Evolutionary conservation across 148 eudicot genomes (phyloP).

Genomic region (Rhododendron henanense): DNA sequence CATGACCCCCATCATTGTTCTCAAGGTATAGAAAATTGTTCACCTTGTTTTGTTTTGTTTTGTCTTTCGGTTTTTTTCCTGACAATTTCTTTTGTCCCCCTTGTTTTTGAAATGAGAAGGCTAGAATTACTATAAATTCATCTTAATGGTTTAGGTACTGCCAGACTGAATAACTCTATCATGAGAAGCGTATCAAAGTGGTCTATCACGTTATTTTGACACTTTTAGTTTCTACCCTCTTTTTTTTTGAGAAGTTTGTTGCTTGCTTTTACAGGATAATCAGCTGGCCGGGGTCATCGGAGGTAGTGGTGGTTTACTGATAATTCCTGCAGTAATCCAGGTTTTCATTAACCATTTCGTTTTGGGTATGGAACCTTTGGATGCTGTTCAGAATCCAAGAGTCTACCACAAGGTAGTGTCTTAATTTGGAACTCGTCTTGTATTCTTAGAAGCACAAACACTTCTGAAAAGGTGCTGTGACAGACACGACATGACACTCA

Average conservation of each 20-base stretch:
- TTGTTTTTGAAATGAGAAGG: not conserved
- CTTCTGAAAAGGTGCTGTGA: not conserved
- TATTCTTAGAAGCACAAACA: not conserved
- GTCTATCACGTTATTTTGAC: not conserved
- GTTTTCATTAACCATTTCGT: constrained; percentile 75
- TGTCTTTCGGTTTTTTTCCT: not conserved
- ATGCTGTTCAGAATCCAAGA: constrained; percentile 77
- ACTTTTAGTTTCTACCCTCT: not conserved
- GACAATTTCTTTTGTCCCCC: not conserved
- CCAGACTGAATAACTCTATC: not conserved
- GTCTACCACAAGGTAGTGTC: constrained; percentile 72
- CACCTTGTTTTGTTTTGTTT: not conserved
- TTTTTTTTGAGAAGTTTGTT: not conserved
- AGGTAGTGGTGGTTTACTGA: constrained; percentile 81
- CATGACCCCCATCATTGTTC: constrained; percentile 79
- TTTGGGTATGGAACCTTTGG: constrained; percentile 69
- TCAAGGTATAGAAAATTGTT: constrained; percentile 41
- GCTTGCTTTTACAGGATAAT: constrained; percentile 39
- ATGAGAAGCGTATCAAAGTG: not conserved
- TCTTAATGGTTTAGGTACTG: not conserved
- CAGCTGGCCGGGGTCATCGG: constrained; percentile 86
- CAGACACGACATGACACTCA: not conserved
- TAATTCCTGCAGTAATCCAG: constrained; percentile 76
- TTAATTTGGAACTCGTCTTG: not conserved
- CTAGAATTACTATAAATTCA: not conserved